phyloP scores from a whole-genome alignment of 257 asterid genomes.

The Solanum bulbocastanum region DNA sequence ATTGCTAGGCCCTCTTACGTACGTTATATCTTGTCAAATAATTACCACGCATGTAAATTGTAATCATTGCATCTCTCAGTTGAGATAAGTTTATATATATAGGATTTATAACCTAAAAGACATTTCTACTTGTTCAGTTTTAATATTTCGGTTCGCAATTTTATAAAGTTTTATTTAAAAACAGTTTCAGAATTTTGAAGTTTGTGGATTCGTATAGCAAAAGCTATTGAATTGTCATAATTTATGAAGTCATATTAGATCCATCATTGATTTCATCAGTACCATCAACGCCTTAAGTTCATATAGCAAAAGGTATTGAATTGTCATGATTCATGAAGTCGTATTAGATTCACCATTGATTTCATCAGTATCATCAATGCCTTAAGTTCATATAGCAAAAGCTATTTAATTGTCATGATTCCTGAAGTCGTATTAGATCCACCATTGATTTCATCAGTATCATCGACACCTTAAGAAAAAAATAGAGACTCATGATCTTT shows the following conservation, averaged over 20 bases:
- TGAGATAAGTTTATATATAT: not conserved
- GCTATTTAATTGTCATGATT: no score
- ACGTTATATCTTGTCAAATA: not conserved
- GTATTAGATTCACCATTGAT: no score
- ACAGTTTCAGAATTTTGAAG: not conserved
- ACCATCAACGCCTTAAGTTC: not conserved
- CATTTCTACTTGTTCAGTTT: not conserved
- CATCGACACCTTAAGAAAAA: not conserved
- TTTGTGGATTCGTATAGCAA: no score
- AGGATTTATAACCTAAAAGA: no score
- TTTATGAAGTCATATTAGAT: no score
- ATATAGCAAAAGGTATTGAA: no score
- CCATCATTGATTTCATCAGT: not conserved
- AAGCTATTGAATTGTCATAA: no score
- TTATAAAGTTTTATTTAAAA: no score
- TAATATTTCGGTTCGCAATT: accelerated
- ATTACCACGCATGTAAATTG: not conserved
- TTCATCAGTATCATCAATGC: no score
- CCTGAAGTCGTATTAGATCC: not conserved
- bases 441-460: not conserved
- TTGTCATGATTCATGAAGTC: no score
- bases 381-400: no score
- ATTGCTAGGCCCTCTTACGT: constrained; percentile 4
- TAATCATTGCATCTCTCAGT: not conserved
- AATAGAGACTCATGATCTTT: not conserved